These are phyloP conservation scores for Nematocida minor DNA, from an alignment of 371 early-diverging fungal species.

Conservation along the genomic window DNA sequence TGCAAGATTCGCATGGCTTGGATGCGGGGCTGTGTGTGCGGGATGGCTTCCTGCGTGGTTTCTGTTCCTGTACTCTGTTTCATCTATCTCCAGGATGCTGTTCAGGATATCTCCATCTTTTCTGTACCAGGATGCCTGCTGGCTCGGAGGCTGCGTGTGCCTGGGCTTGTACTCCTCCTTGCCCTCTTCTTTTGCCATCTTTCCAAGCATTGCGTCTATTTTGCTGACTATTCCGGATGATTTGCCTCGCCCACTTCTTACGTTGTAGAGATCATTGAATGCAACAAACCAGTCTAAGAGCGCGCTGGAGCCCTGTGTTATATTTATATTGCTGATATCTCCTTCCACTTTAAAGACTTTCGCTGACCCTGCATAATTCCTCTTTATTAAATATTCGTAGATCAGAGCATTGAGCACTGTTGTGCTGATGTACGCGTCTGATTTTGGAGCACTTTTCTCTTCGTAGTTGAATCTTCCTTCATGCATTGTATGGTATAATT, in stretches of 20 bases:
- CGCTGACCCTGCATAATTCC: constrained; percentile 56
- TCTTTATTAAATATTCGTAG: constrained; percentile 62
- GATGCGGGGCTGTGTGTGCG: no score
- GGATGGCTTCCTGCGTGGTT: no score
- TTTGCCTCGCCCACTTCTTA: constrained; percentile 55
- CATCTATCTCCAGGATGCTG: constrained; percentile 49
- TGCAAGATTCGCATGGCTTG: background rate
- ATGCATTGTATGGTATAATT: constrained; percentile 38
- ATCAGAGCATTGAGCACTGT: constrained; percentile 57
- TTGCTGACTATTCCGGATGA: constrained; percentile 13
- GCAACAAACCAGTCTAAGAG: constrained; percentile 63
- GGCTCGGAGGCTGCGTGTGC: background rate
- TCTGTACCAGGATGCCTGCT: background rate
- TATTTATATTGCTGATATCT: constrained; percentile 46
- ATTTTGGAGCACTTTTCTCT: constrained; percentile 1
- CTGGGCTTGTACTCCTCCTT: background rate
- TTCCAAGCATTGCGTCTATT: constrained; percentile 39
- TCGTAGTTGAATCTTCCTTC: constrained; percentile 41
- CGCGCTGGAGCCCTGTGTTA: constrained; percentile 43
- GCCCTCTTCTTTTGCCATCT: background rate
- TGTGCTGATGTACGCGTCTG: constrained; percentile 43
- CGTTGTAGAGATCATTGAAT: constrained; percentile 62
- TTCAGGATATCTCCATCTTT: constrained; percentile 39
- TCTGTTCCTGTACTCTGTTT: background rate
- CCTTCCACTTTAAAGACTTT: constrained; percentile 58